Base-by-base conservation (phyloP, 177 flowering plant genomes). In the Vitis hybrid region DNA sequence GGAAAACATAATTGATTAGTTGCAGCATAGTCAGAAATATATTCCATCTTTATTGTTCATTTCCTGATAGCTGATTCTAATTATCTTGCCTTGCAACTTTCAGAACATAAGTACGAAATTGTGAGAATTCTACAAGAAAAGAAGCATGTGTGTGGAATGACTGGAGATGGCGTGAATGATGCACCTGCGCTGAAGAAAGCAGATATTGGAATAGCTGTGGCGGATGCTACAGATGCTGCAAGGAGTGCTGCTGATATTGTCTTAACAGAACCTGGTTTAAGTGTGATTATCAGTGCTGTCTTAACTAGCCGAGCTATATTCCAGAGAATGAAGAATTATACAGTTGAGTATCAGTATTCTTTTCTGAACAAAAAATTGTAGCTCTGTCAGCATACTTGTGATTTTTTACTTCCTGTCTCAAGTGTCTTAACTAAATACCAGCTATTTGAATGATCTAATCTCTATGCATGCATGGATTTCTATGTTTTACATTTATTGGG, bases 131-230 rank as follows among this genome's bases (percentile, higher is more conserved):
- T 92, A 71, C 97, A 92, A 86, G 87, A 92, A 71, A 92, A 87
- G 87, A 86, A 87, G 70, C 97, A 92, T 65, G 80, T 90, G 23
- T 86, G 87, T 68, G 97, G 97, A 74, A 92, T 92, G 97, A 92
- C 97, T 52, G 97, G 97, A 67, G 94, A 90, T 74, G 97, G 97
- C 67, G 97, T 92, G 49, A 92, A 92, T 77, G 97, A 92, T 78
- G 94, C 97, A 14, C 97, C 97, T 49, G 94, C 97, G 59, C 77
- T 91, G 67, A 91, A 91, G 88, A 89, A 89, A 74, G 97, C 97
- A 69, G 97, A 91, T 70, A 91, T 91, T 60, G 92, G 97, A 69
- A 91, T 91, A 77, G 97, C 97, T 64, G 97, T 91, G 52, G 85
- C 91, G 19, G 94, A 91, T 86, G 80, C 93, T 61, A 91, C 97